Conservation (phyloP, 805 yeast genomes). For the Nakazawaea holstii region DNA sequence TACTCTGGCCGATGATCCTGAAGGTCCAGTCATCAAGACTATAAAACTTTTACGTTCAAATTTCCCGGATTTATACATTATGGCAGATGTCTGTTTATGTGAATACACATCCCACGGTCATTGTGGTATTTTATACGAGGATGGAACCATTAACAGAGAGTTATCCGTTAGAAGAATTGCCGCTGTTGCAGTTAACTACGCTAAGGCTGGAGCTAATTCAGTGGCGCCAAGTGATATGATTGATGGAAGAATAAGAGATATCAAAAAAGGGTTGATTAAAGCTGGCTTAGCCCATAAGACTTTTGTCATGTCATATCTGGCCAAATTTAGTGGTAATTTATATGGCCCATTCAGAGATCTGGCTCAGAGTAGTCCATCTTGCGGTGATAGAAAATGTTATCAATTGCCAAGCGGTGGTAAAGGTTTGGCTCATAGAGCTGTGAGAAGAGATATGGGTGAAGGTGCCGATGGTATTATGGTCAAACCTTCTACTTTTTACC, state of each 20-base stretch:
- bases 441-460: conserved; percentile 78
- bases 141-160: conserved; percentile 77
- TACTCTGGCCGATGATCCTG: conserved; percentile 90
- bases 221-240: conserved; percentile 98
- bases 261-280: conserved; percentile 76
- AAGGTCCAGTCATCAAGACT: conserved; percentile 88
- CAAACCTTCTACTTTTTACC: conserved; percentile 92
- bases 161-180: conserved; percentile 77
- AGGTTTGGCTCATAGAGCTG: conserved; percentile 91
- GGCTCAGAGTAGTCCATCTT: conserved; percentile 84
- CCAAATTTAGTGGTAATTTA: conserved; percentile 84
- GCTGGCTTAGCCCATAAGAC: conserved; percentile 83
- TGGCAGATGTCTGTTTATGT: conserved; percentile 95
- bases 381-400: conserved; percentile 89
- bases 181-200: conserved; percentile 92
- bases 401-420: conserved; percentile 91
- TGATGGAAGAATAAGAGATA: conserved; percentile 89
- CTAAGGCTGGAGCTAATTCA: conserved; percentile 90
- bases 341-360: conserved; percentile 99
- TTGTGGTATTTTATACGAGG: conserved; percentile 86
- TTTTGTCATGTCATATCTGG: conserved; percentile 89
- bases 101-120: conserved; percentile 98
- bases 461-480: conserved; percentile 96
- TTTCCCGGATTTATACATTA: conserved; percentile 80
- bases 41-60: conserved; percentile 55